Conservation (phyloP, 2,329 filamentous ascomycete species). For the Pseudogymnoascus sp. region DNA sequence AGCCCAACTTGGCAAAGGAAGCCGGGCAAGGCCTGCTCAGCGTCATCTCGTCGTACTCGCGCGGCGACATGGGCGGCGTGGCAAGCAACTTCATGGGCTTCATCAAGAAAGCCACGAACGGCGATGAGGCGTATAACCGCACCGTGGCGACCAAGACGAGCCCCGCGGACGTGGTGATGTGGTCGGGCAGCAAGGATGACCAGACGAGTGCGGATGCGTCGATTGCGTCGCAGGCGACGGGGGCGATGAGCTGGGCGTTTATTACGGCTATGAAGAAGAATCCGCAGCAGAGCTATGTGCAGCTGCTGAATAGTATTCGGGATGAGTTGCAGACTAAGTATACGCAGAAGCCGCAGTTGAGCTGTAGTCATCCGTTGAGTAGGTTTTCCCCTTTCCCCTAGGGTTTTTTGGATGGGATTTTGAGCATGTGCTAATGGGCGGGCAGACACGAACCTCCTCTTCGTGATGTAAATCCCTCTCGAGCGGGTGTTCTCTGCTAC, state of each 20-base stretch:
- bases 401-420: too few species aligned
- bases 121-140: constrained; percentile 70
- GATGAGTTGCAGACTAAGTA: constrained; percentile 84
- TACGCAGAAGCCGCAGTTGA: constrained; percentile 89
- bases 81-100: constrained; percentile 68
- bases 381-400: constrained; percentile 21
- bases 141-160: constrained; percentile 86
- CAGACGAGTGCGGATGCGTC: constrained; percentile 93
- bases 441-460: constrained; percentile 55
- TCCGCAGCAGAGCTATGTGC: constrained; percentile 90
- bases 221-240: constrained; percentile 82
- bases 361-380: constrained; percentile 93
- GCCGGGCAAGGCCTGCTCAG: constrained; percentile 57
- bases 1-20: constrained; percentile 61
- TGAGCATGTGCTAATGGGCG: constrained; percentile 17
- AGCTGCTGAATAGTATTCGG: constrained; percentile 90
- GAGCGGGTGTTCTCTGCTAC: neutral
- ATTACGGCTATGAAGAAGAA: constrained; percentile 87
- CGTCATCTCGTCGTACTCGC: constrained; percentile 50
- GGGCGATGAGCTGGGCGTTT: constrained; percentile 98
- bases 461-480: constrained; percentile 46
- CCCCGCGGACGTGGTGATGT: constrained; percentile 94
- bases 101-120: constrained; percentile 78
- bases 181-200: constrained; percentile 91
- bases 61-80: constrained; percentile 77